phyloP scores from a whole-genome alignment of 1,139 yeast genomes.

The Yamadazyma taylorii region DNA sequence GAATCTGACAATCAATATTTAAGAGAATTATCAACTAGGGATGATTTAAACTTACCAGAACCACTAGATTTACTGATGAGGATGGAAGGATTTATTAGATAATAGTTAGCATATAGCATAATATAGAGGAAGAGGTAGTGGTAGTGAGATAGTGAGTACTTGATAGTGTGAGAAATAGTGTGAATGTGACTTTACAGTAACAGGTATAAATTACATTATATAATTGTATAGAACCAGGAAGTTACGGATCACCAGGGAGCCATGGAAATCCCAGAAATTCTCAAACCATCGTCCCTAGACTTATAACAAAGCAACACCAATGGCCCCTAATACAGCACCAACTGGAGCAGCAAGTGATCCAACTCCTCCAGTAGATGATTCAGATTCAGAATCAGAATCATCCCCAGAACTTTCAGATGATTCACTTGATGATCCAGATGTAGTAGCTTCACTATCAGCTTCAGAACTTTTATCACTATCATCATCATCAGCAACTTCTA shows the following conservation, averaged over 20 bases:
- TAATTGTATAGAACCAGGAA: slow-evolving; percentile 1
- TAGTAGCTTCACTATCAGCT: slow-evolving; percentile 8
- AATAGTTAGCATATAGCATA: not conserved
- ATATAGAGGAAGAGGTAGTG: too few species aligned
- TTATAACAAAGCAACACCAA: slow-evolving; percentile 37
- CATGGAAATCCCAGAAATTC: too few species aligned
- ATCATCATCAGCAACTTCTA: slow-evolving; percentile 21
- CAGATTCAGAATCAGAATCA: slow-evolving; percentile 10
- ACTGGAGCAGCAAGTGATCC: slow-evolving; percentile 26
- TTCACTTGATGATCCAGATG: slow-evolving; percentile 8
- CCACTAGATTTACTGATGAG: not conserved
- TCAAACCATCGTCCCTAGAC: too few species aligned
- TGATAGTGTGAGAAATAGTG: too few species aligned
- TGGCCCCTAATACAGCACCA: slow-evolving; percentile 38
- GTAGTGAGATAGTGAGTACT: too few species aligned
- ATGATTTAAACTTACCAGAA: not conserved
- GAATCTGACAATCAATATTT: not conserved
- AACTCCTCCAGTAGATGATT: slow-evolving; percentile 15
- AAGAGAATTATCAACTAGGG: not conserved
- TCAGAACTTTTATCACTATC: slow-evolving; percentile 10
- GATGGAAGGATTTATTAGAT: not conserved
- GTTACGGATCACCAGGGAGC: too few species aligned
- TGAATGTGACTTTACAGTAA: too few species aligned
- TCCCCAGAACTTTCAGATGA: slow-evolving; percentile 8
- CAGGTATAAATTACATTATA: not conserved